phyloP scores from a whole-genome alignment of 1,284 basidiomycete genomes.

The Gomphus bonarii region DNA sequence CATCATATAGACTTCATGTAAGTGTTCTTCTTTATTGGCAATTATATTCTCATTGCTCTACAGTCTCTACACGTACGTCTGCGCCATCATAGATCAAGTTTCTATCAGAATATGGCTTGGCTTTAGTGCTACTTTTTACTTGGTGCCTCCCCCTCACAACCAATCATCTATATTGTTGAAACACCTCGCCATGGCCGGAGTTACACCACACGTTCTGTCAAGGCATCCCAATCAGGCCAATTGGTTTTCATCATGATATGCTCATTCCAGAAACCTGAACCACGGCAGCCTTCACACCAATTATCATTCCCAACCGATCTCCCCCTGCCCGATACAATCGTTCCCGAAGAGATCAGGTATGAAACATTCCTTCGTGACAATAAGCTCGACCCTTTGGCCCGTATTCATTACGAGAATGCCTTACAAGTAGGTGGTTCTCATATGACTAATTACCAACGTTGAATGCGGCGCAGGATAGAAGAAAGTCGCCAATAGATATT shows the following conservation, averaged over 20 bases:
- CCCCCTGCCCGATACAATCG: slow-evolving; percentile 16
- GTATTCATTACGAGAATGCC: not conserved
- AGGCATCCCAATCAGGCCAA: slow-evolving; percentile 65
- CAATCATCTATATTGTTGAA: slow-evolving; percentile 81
- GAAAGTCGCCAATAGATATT: slow-evolving; percentile 7
- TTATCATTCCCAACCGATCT: slow-evolving; percentile 45
- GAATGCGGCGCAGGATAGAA: slow-evolving; percentile 3
- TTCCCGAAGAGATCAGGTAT: slow-evolving; percentile 8
- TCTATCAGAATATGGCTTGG: not conserved
- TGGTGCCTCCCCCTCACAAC: slow-evolving; percentile 65
- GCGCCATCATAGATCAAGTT: not conserved
- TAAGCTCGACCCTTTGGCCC: slow-evolving; percentile 24
- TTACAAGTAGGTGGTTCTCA: not conserved
- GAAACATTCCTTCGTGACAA: slow-evolving; percentile 31
- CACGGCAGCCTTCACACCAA: slow-evolving; percentile 56
- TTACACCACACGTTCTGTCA: slow-evolving; percentile 61
- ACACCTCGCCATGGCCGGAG: slow-evolving; percentile 73
- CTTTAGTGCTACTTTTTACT: slow-evolving; percentile 71
- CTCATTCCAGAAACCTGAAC: slow-evolving; percentile 79
- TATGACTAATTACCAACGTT: not conserved
- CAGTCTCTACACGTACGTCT: slow-evolving; percentile 63
- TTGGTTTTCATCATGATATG: slow-evolving; percentile 78
- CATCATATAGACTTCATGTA: slow-evolving; percentile 64
- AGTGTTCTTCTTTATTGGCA: slow-evolving; percentile 22
- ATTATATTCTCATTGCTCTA: slow-evolving; percentile 11